Evolutionary conservation across 345 rosid genomes (phyloP).

Genomic region (Abelmoschus esculentus): DNA sequence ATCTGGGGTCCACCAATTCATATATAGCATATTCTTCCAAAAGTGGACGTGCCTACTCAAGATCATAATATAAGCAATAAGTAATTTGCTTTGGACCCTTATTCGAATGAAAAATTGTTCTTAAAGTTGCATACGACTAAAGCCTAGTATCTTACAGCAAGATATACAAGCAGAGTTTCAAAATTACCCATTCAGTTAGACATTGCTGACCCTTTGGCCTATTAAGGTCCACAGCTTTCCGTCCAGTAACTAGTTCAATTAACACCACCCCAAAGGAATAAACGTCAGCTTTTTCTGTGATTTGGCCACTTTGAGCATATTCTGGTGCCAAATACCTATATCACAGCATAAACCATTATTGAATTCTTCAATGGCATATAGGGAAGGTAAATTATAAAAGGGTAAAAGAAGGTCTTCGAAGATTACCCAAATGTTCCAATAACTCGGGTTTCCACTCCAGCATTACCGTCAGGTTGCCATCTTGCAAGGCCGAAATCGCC

Average conservation of each 20-base stretch:
- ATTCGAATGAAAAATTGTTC: not conserved
- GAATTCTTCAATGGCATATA: not conserved
- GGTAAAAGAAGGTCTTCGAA: conserved; percentile 8
- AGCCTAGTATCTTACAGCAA: not conserved
- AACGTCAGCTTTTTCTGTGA: conserved; percentile 95
- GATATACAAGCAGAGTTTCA: conserved; percentile 3
- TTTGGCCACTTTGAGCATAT: conserved; percentile 96
- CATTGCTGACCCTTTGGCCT: conserved; percentile 97
- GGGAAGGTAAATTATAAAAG: conserved; percentile 5
- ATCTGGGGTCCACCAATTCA: conserved; percentile 72
- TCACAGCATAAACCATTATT: conserved; percentile 6
- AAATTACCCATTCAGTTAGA: conserved; percentile 91
- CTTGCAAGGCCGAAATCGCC: conserved; percentile 99
- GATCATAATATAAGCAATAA: conserved; percentile 2
- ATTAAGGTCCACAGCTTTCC: conserved; percentile 87
- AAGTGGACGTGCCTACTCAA: conserved; percentile 80
- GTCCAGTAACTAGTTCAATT: conserved; percentile 92
- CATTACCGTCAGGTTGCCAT: conserved; percentile 99
- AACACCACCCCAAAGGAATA: conserved; percentile 96
- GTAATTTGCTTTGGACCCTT: not conserved
- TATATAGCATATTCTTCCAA: conserved; percentile 80
- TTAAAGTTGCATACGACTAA: not conserved
- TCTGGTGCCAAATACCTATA: conserved; percentile 97
- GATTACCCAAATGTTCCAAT: conserved; percentile 96
- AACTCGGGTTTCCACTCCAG: conserved; percentile 90